These are phyloP conservation scores for Cyclospora cayetanensis DNA, from an alignment of 169 alveolate species.

Conservation along the genomic window DNA sequence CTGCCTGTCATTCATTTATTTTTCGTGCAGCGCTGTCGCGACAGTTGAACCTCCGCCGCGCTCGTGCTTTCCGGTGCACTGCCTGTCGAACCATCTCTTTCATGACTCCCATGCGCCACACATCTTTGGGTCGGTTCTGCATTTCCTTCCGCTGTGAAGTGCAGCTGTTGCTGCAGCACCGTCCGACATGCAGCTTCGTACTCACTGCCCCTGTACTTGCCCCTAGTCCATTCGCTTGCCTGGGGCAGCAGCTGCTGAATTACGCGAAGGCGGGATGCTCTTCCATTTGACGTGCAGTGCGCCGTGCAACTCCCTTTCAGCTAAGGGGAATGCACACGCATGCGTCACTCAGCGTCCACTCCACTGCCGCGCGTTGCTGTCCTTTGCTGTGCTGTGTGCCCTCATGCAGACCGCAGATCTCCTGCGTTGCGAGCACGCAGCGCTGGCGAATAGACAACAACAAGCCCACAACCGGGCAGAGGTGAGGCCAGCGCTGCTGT, in stretches of 20 bases:
- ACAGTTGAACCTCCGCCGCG: slow-evolving; percentile 28
- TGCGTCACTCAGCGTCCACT: too few relatives aligned
- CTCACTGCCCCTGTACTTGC: not conserved
- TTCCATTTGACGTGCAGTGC: not conserved
- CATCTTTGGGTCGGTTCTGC: slow-evolving; percentile 34
- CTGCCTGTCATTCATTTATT: too few relatives aligned
- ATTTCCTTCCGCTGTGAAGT: not conserved
- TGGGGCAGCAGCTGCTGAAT: not conserved
- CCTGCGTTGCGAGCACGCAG: slow-evolving; percentile 62
- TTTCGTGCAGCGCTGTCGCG: not conserved
- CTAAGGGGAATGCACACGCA: too few relatives aligned
- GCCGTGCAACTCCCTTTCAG: not conserved
- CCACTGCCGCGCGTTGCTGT: too few relatives aligned
- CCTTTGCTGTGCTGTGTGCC: too few relatives aligned
- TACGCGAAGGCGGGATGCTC: not conserved
- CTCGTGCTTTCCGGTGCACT: slow-evolving; percentile 55
- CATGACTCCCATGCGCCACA: slow-evolving; percentile 43
- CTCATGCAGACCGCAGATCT: not conserved
- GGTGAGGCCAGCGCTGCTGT: too few relatives aligned
- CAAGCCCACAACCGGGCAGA: slow-evolving; percentile 24
- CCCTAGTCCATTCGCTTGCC: not conserved
- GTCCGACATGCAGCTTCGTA: not conserved
- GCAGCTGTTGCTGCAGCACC: too few relatives aligned
- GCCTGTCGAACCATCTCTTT: slow-evolving; percentile 61
- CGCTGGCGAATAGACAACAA: slow-evolving; percentile 33